Evolutionary conservation across 1,139 yeast genomes (phyloP), one percentile per base, ranked within the genome.

Genomic region (Suzukiozyma palmioleophila): DNA sequence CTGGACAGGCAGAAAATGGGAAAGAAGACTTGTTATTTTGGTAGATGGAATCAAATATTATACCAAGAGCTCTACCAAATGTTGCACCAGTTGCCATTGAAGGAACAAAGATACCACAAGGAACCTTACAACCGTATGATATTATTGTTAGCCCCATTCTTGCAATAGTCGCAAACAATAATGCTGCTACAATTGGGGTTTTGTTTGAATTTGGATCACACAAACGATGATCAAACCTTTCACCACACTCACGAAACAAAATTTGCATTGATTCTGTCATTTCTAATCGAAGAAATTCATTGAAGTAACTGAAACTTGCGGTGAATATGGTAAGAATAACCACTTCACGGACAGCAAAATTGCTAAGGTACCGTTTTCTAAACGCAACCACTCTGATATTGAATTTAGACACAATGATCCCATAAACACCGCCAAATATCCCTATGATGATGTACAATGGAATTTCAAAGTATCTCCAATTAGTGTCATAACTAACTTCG

Each of bases 71-170:
- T 42, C 97, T 73, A 3, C 97, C 97, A 66, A 90, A 89, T 2
- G 95, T 79, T 1, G 97, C 96, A 6, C 97, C 97, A 2, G 92
- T 86, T 0, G 97, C 96, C 94, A 90, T 84, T 1, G 96, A 87
- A 1, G 97, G 97, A 12, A 90, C 96, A 63, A 90, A 90, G 9
- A 90, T 89, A 14, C 97, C 97, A 1, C 96, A 95, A 1, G 97
- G 97, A 0, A 90, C 92, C 55, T 84, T 87, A 48, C 89, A 79
- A 2, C 97, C 97, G 57, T 94, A 94, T 0, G 97, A 84, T 10
- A 92, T 70, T 26, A 88, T 77, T 16, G 94, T 87, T 32, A 94
- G 67, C 0, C 73, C 50, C 64, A 83, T 79, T 42, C 98, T 70
- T 9, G 88, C 67, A 0, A 80, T 48, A 0, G 96, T 85, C 0